Conservation (phyloP, 345 rosid genomes). For the Arabidopsis arenosa region DNA sequence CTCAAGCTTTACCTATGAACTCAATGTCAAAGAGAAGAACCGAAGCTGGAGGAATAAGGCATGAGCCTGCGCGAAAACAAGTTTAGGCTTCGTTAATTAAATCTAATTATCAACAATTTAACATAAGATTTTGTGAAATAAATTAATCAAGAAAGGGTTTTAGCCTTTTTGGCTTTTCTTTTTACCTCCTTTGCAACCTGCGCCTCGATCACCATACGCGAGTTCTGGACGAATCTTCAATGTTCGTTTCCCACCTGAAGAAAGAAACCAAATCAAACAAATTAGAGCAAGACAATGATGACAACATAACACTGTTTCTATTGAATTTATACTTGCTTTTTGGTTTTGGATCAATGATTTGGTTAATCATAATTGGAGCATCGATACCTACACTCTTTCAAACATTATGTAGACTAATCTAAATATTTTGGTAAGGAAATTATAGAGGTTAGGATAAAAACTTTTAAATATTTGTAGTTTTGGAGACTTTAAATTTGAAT, state of each 20-base stretch:
- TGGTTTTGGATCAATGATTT: not conserved
- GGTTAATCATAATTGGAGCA: not conserved
- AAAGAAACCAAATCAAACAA: not conserved
- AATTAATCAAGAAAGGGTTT: not conserved
- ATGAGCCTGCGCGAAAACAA: conserved; percentile 67
- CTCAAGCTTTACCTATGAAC: conserved; percentile 77
- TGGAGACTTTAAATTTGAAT: too few relatives aligned
- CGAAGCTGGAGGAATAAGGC: conserved; percentile 85
- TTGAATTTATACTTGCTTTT: not conserved
- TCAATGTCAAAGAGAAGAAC: conserved; percentile 85
- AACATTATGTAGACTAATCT: not conserved
- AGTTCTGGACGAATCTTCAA: conserved; percentile 80
- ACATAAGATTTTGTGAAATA: not conserved
- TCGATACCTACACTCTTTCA: not conserved
- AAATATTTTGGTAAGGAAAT: too few relatives aligned
- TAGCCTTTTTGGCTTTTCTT: not conserved
- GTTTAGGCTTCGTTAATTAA: not conserved
- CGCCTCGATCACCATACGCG: conserved; percentile 89
- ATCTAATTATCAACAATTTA: not conserved
- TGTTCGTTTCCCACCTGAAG: conserved; percentile 71
- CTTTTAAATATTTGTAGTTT: too few relatives aligned
- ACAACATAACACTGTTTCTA: not conserved
- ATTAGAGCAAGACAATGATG: not conserved
- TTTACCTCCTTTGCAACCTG: conserved; percentile 93
- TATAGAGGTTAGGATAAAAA: not conserved